A percentile compares a stretch with the other conserved stretches of the same genome.
phyloP scores from a whole-genome alignment of 495 filamentous ascomycete species.

The Neurospora pannonica region DNA sequence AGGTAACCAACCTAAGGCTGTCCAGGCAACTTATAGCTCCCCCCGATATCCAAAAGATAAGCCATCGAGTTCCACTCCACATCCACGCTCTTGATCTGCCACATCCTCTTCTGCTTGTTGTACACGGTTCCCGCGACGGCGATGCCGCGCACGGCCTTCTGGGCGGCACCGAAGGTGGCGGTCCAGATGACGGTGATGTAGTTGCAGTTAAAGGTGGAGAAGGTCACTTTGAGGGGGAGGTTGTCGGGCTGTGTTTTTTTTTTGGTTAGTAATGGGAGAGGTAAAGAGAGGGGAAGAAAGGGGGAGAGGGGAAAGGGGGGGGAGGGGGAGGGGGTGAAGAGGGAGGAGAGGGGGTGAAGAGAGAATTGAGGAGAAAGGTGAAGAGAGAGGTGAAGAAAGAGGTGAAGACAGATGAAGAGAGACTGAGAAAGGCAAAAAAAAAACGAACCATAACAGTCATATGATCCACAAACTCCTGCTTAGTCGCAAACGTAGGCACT shows the following conservation, averaged over 20 bases:
- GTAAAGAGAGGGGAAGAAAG: background rate
- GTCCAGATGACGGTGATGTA: conserved; percentile 20
- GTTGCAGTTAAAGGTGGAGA: conserved; percentile 15
- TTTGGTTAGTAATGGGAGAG: background rate
- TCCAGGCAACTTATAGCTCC: conserved; percentile 6
- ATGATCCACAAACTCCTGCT: conserved; percentile 14
- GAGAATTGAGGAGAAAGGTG: background rate
- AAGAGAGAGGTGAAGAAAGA: background rate
- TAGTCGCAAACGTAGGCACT: conserved; percentile 16
- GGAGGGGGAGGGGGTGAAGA: background rate
- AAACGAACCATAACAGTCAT: conserved; percentile 6
- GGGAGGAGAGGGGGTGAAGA: background rate
- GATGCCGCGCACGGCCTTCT: conserved; percentile 16
- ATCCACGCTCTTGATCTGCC: conserved; percentile 21
- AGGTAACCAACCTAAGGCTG: background rate
- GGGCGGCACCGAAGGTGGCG: conserved; percentile 10
- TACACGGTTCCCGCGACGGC: conserved; percentile 14
- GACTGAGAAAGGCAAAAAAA: background rate
- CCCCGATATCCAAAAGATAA: conserved; percentile 18
- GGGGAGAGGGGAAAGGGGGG: too few relatives aligned
- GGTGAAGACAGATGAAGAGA: background rate
- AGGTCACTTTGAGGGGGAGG: conserved; percentile 5
- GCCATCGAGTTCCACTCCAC: conserved; percentile 24
- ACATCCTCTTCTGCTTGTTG: conserved; percentile 5
- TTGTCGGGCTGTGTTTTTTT: conserved; percentile 13